Conservation (phyloP, 2,329 filamentous ascomycete genomes). For the Colletotrichum tropicale region DNA sequence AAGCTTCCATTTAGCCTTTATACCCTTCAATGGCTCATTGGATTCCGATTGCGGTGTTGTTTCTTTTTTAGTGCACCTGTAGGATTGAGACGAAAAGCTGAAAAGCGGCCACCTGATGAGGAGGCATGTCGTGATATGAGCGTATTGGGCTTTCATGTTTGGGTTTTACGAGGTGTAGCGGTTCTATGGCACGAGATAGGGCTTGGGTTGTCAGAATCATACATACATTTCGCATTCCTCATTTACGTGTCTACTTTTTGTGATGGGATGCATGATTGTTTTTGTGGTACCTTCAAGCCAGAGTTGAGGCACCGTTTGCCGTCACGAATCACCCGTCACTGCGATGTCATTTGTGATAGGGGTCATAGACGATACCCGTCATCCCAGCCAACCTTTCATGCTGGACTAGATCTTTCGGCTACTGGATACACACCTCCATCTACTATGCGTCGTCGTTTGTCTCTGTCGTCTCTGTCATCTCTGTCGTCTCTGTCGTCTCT, state of each 20-base stretch:
- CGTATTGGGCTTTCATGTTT: neutral
- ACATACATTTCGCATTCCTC: neutral
- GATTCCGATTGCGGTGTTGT: too few relatives aligned
- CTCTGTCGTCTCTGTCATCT: too few relatives aligned
- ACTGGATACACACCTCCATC: too few relatives aligned
- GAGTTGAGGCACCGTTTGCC: fast-evolving
- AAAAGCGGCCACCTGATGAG: neutral
- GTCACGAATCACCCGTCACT: neutral
- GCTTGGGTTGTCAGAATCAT: neutral
- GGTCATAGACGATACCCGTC: too few relatives aligned
- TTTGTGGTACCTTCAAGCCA: fast-evolving
- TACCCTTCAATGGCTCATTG: neutral
- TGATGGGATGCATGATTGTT: neutral
- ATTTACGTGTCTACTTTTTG: neutral
- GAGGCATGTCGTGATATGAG: neutral
- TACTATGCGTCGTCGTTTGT: too few relatives aligned
- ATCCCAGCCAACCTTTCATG: too few relatives aligned
- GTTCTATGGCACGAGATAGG: neutral
- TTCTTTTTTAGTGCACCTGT: neutral
- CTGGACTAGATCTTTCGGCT: too few relatives aligned
- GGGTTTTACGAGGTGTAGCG: conserved; percentile 4
- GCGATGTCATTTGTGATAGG: too few relatives aligned
- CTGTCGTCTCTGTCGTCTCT: too few relatives aligned
- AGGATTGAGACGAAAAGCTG: neutral
- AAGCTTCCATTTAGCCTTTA: neutral